These are phyloP conservation scores for Collybiopsis confluens DNA, from an alignment of 768 basidiomycete species.

Conservation along the genomic window DNA sequence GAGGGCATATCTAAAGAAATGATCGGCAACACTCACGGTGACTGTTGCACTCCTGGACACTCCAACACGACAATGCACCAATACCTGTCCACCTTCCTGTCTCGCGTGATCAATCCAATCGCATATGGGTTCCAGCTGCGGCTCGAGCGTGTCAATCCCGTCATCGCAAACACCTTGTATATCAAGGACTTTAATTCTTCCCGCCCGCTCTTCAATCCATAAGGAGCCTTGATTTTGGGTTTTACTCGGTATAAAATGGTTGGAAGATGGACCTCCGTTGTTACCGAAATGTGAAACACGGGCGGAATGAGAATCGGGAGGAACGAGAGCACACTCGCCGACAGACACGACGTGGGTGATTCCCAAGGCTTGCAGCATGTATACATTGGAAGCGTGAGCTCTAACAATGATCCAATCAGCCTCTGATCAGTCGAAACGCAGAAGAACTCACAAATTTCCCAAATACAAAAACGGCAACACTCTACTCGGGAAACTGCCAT, in stretches of 20 bases:
- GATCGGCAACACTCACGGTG: conserved; percentile 47
- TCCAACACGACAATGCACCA: conserved; percentile 99
- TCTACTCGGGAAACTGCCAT: conserved; percentile 92
- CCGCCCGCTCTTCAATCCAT: conserved; percentile 85
- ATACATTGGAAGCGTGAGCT: conserved; percentile 90
- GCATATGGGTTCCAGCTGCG: conserved; percentile 82
- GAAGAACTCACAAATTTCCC: conserved; percentile 81
- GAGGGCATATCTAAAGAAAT: conserved; percentile 1
- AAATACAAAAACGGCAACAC: conserved; percentile 91
- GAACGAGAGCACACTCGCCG: conserved; percentile 88
- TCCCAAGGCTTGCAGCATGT: conserved; percentile 93
- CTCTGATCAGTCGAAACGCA: conserved; percentile 12
- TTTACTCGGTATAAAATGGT: conserved; percentile 40
- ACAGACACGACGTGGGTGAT: conserved; percentile 98
- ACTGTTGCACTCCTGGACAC: conserved; percentile 93
- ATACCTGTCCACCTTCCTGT: conserved; percentile 77
- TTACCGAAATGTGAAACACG: not conserved
- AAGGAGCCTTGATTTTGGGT: conserved; percentile 62
- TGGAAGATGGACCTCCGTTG: conserved; percentile 9
- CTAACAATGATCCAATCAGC: conserved; percentile 30
- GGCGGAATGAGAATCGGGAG: conserved; percentile 37
- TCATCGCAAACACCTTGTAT: conserved; percentile 94
- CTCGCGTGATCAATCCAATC: conserved; percentile 92
- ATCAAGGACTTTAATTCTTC: conserved; percentile 86
- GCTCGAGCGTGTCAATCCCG: conserved; percentile 91